Evolutionary conservation across 2,329 filamentous ascomycete species (phyloP).

Genomic region (Trichoderma oligosporum): DNA sequence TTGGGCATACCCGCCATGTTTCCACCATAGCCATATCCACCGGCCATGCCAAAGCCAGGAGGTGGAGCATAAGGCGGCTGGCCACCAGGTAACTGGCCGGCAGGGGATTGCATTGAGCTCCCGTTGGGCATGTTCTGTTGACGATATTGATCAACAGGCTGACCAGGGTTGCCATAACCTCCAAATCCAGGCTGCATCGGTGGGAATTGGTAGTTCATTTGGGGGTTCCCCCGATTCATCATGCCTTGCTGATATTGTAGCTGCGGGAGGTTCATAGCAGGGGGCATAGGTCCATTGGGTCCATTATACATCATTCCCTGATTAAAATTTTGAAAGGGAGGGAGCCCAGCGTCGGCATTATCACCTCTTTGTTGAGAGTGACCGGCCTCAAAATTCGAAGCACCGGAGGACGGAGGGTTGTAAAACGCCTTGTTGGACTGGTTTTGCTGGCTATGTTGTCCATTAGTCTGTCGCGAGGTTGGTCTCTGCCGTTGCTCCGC

Average conservation of each 20-base stretch:
- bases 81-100: no score
- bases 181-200: conserved; percentile 53
- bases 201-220: conserved; percentile 56
- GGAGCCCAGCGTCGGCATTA: conserved; percentile 46
- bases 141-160: conserved; percentile 55
- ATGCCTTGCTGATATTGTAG: conserved; percentile 58
- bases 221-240: conserved; percentile 50
- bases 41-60: conserved; percentile 50
- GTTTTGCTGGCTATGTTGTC: conserved; percentile 39
- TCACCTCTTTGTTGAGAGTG: conserved; percentile 53
- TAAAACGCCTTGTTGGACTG: conserved; percentile 51
- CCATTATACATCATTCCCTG: conserved; percentile 52
- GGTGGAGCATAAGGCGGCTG: conserved; percentile 44
- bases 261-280: conserved; percentile 49
- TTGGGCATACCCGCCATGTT: conserved; percentile 47
- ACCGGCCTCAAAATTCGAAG: conserved; percentile 48
- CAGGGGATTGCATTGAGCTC: conserved; percentile 48
- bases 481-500: conserved; percentile 53
- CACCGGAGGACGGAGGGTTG: conserved; percentile 39
- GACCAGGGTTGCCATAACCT: conserved; percentile 47
- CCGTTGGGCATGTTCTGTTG: conserved; percentile 49
- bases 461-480: conserved; percentile 49
- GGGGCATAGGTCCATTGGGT: conserved; percentile 43
- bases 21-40: conserved; percentile 43
- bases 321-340: conserved; percentile 49